A percentile compares a stretch with the other conserved stretches of the same genome.
Evolutionary conservation across 129 eudicot genomes (phyloP).

Genomic region (Glebionis coronaria): DNA sequence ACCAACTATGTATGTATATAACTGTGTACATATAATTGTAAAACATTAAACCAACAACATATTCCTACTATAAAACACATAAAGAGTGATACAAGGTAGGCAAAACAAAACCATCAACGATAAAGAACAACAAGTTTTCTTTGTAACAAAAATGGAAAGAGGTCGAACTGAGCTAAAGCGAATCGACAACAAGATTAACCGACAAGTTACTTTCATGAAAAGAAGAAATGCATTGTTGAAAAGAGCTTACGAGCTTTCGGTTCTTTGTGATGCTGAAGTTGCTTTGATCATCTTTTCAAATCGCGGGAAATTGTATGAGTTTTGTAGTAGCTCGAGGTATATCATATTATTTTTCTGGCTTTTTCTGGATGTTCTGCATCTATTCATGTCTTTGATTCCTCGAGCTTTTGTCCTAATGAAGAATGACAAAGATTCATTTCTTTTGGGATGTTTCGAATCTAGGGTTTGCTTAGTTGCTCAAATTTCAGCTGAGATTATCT

Average conservation of each 20-base stretch:
- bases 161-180: constrained; percentile 84
- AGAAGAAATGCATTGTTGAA: constrained; percentile 77
- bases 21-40: not conserved
- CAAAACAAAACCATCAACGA: constrained; percentile 9
- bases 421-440: not conserved
- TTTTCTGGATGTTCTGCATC: not conserved
- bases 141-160: constrained; percentile 58
- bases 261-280: constrained; percentile 85
- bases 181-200: constrained; percentile 81
- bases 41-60: not conserved
- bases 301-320: constrained; percentile 85
- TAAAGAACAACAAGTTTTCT: not conserved
- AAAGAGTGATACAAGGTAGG: constrained; percentile 34
- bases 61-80: constrained; percentile 15
- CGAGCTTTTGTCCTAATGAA: not conserved
- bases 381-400: not conserved
- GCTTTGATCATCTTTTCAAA: constrained; percentile 86
- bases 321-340: constrained; percentile 93
- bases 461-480: constrained; percentile 16
- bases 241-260: constrained; percentile 90
- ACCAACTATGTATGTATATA: too few relatives aligned
- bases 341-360: not conserved
- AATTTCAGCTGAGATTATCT: not conserved
- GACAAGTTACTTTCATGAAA: constrained; percentile 86
- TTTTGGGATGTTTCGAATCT: constrained; percentile 2